Evolutionary conservation across 371 early-diverging fungal species (phyloP).

Genomic region (Quaeritorhiza haematococci): DNA sequence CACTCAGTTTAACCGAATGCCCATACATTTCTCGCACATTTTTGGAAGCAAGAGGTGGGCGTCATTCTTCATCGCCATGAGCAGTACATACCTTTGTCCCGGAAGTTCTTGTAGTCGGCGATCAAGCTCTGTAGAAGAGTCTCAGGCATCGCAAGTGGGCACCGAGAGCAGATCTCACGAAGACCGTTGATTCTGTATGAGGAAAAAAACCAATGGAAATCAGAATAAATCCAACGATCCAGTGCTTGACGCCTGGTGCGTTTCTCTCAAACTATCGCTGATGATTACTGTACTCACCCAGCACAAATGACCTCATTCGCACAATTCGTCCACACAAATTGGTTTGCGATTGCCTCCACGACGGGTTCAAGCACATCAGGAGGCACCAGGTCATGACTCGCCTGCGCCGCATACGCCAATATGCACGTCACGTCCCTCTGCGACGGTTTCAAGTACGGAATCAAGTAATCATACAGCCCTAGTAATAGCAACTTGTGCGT

Average conservation of each 20-base stretch:
- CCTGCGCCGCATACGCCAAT: constrained; percentile 86
- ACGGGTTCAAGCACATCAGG: constrained; percentile 85
- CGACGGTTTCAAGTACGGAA: constrained; percentile 83
- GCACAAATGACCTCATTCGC: constrained; percentile 91
- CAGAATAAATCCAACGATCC: not conserved
- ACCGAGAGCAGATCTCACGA: constrained; percentile 85
- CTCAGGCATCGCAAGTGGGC: constrained; percentile 85
- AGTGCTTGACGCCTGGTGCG: too few species aligned
- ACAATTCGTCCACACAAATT: constrained; percentile 88
- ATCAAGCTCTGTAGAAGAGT: constrained; percentile 82
- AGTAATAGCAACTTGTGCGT: constrained; percentile 86
- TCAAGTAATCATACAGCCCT: constrained; percentile 82
- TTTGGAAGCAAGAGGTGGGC: not conserved
- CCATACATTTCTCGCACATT: too few species aligned
- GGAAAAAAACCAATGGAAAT: constrained; percentile 7
- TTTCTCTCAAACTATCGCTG: too few species aligned
- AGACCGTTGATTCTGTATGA: constrained; percentile 71
- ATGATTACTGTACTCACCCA: constrained; percentile 27
- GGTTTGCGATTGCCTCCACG: constrained; percentile 84
- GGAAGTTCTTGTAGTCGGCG: constrained; percentile 80
- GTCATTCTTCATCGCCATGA: not conserved
- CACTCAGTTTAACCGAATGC: too few species aligned
- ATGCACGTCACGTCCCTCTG: constrained; percentile 90
- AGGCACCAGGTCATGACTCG: constrained; percentile 85
- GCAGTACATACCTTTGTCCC: constrained; percentile 72